These are phyloP conservation scores for Trichothecium roseum DNA, from an alignment of 2,329 filamentous ascomycete genomes.

Conservation along the genomic window DNA sequence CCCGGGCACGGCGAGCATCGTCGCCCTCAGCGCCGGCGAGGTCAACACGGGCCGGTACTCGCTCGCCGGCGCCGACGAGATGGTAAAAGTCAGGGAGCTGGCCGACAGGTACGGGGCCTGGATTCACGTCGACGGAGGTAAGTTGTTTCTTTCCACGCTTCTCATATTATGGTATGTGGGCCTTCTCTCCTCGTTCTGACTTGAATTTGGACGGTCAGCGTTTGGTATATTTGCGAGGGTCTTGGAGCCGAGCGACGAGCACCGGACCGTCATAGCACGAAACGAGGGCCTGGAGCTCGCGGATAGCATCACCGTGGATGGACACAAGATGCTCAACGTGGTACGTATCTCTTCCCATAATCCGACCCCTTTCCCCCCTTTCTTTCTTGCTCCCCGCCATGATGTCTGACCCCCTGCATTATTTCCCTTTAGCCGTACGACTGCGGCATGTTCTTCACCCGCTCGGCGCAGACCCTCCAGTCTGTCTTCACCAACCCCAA, in stretches of 20 bases:
- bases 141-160: constrained; percentile 13
- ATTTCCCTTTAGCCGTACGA: constrained; percentile 59
- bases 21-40: constrained; percentile 76
- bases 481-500: constrained; percentile 73
- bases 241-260: constrained; percentile 47
- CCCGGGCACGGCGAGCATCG: constrained; percentile 54
- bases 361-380: not conserved
- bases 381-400: constrained; percentile 1
- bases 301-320: constrained; percentile 79
- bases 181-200: too few relatives aligned
- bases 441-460: constrained; percentile 79
- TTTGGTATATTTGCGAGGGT: constrained; percentile 75
- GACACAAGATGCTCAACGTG: constrained; percentile 88
- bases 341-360: constrained; percentile 31
- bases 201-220: too few relatives aligned
- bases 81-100: constrained; percentile 52
- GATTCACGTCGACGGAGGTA: constrained; percentile 79
- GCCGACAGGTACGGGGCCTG: constrained; percentile 68
- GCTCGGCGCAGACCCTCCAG: constrained; percentile 44
- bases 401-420: not conserved
- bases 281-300: constrained; percentile 64
- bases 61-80: constrained; percentile 45
- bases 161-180: not conserved
- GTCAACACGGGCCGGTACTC: constrained; percentile 85
- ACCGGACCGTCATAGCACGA: constrained; percentile 37